Percentiles rank a stretch among this genome's conserved stretches.
Conservation (phyloP, 1,284 basidiomycete species). For the Cutaneotrichosporon sp. region DNA sequence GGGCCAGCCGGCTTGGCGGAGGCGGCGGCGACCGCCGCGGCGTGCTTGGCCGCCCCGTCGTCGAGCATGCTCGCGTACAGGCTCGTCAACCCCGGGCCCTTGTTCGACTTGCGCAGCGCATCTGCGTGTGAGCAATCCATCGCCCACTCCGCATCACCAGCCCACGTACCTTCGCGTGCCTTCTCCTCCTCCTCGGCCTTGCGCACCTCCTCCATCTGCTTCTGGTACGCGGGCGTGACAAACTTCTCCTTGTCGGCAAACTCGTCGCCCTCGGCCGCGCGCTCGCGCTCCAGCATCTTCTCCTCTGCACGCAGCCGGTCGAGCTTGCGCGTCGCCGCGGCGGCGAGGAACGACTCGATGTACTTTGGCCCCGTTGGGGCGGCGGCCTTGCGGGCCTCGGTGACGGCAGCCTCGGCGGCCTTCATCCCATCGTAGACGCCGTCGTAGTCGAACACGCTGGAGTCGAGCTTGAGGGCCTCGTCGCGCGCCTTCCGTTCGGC, state of each 20-base stretch:
- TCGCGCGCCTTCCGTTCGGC: constrained; percentile 55
- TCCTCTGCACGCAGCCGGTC: constrained; percentile 96
- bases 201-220: constrained; percentile 90
- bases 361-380: constrained; percentile 91
- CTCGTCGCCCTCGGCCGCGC: constrained; percentile 90
- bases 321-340: constrained; percentile 81
- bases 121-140: constrained; percentile 55
- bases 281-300: constrained; percentile 93
- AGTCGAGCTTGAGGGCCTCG: constrained; percentile 75
- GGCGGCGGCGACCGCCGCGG: constrained; percentile 73
- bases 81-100: constrained; percentile 73
- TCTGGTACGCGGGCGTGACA: constrained; percentile 96
- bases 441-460: constrained; percentile 91
- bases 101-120: constrained; percentile 59
- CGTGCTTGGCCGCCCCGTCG: constrained; percentile 75
- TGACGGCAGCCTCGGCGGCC: constrained; percentile 70
- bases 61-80: constrained; percentile 85
- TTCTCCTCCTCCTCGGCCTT: constrained; percentile 89
- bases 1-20: constrained; percentile 55
- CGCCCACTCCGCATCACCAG: constrained; percentile 26
- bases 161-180: constrained; percentile 68
- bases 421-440: constrained; percentile 97
- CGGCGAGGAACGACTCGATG: constrained; percentile 75
- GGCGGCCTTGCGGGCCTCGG: constrained; percentile 70
- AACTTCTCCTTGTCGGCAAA: constrained; percentile 95